Percentiles rank a stretch among this genome's conserved stretches.
phyloP scores from a whole-genome alignment of 2,329 filamentous ascomycete species.

The Hymenoscyphus salicellus region DNA sequence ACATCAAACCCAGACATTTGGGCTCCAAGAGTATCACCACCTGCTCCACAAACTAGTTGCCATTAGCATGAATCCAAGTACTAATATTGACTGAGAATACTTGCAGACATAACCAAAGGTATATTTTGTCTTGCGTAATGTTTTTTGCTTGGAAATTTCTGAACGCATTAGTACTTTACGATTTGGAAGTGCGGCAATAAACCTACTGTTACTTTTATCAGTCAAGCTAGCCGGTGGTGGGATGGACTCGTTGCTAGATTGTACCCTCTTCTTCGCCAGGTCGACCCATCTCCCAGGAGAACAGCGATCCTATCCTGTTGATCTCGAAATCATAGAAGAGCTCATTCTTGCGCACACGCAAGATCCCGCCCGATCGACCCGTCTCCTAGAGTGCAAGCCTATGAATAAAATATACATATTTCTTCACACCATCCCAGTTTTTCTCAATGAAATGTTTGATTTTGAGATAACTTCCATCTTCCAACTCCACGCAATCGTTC shows the following conservation, averaged over 20 bases:
- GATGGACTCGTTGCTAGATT: not conserved
- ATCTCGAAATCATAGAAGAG: not conserved
- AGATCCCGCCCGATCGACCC: not conserved
- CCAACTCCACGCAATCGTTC: not conserved
- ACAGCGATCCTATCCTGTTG: not conserved
- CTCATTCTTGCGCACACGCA: not conserved
- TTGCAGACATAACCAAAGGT: not conserved
- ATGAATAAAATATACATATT: not conserved
- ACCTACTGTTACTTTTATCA: not conserved
- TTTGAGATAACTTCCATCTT: not conserved
- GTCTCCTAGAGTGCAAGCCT: not conserved
- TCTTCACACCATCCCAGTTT: not conserved
- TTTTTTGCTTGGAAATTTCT: not conserved
- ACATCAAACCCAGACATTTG: not conserved
- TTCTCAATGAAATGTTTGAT: not conserved
- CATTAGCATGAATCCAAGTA: slow-evolving; percentile 6
- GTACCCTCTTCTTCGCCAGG: not conserved
- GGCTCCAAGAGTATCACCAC: not conserved
- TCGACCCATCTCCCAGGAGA: not conserved
- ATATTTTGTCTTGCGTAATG: not conserved
- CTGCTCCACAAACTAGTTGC: not conserved
- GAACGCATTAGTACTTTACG: not conserved
- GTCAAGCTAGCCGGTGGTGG: not conserved
- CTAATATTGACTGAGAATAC: not conserved
- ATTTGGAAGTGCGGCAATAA: not conserved